Percentiles rank a stretch among this genome's conserved stretches.
Evolutionary conservation across 2,329 filamentous ascomycete genomes (phyloP).

Genomic region (Aspergillus terreus): DNA sequence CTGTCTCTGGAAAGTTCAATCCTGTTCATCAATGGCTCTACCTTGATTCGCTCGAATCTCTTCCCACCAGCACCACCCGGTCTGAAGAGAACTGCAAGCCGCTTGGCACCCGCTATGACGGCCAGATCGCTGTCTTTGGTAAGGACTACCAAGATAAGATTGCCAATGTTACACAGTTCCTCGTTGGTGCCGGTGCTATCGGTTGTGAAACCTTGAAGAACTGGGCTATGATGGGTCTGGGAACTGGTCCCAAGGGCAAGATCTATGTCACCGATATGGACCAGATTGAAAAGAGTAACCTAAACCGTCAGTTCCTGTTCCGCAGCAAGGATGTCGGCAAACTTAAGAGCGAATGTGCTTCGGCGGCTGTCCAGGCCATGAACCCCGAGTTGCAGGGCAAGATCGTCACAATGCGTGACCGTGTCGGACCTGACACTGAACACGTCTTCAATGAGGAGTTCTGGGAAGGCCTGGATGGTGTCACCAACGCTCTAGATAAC

Average conservation of each 20-base stretch:
- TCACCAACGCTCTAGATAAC: slow-evolving; percentile 96
- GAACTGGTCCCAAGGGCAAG: slow-evolving; percentile 79
- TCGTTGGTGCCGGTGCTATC: slow-evolving; percentile 94
- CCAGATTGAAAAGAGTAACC: slow-evolving; percentile 96
- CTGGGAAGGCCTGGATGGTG: slow-evolving; percentile 81
- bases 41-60: slow-evolving; percentile 94
- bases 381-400: slow-evolving; percentile 88
- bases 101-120: slow-evolving; percentile 81
- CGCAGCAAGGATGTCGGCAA: slow-evolving; percentile 87
- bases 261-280: slow-evolving; percentile 97
- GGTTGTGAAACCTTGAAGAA: slow-evolving; percentile 99
- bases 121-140: slow-evolving; percentile 94
- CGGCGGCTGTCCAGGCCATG: slow-evolving; percentile 86
- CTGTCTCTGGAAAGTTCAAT: slow-evolving; percentile 94
- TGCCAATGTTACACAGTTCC: slow-evolving; percentile 82
- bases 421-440: slow-evolving; percentile 88
- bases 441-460: slow-evolving; percentile 91
- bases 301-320: slow-evolving; percentile 97
- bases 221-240: slow-evolving; percentile 98
- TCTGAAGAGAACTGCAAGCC: slow-evolving; percentile 88
- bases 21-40: slow-evolving; percentile 96
- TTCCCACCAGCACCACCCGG: slow-evolving; percentile 70
- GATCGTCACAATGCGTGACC: slow-evolving; percentile 80
- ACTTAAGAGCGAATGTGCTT: slow-evolving; percentile 94
- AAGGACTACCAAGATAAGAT: slow-evolving; percentile 92